These are phyloP conservation scores for Pseudonitzschia pungens DNA, from an alignment of 108 stramenopile species.

Conservation along the genomic window DNA sequence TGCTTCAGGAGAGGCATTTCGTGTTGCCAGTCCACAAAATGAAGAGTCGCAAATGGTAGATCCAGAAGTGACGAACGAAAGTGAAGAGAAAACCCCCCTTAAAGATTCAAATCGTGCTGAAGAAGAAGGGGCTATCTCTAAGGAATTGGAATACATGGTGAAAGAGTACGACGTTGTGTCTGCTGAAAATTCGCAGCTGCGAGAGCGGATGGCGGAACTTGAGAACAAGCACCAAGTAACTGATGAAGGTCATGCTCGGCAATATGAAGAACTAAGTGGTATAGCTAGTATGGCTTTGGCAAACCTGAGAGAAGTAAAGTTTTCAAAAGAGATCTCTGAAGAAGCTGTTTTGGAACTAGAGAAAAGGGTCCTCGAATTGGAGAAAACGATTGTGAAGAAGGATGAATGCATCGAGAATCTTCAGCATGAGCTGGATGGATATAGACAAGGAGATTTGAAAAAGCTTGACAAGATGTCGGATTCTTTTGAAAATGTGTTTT, in stretches of 20 bases:
- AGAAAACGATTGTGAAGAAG: neutral
- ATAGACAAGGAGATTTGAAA: neutral
- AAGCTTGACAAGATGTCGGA: neutral
- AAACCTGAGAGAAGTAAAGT: neutral
- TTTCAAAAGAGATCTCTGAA: neutral
- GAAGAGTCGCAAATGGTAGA: neutral
- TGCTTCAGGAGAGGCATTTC: neutral
- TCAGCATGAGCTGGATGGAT: neutral
- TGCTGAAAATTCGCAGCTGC: constrained; percentile 5
- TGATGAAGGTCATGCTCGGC: no score
- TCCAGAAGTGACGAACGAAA: constrained; percentile 2
- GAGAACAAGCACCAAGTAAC: neutral
- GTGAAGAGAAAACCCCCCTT: neutral
- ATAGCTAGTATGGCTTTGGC: neutral
- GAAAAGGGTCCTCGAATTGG: neutral
- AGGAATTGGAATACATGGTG: constrained; percentile 2
- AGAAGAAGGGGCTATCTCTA: neutral
- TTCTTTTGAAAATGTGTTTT: neutral
- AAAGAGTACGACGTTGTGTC: constrained; percentile 1
- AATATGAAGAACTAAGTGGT: neutral
- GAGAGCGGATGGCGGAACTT: constrained; percentile 1
- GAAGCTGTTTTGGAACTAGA: constrained; percentile 8
- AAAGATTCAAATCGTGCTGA: neutral
- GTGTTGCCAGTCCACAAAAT: no score
- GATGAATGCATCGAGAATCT: neutral